Evolutionary conservation across 805 yeast species (phyloP).

Genomic region (Martiniozyma abietophila): DNA sequence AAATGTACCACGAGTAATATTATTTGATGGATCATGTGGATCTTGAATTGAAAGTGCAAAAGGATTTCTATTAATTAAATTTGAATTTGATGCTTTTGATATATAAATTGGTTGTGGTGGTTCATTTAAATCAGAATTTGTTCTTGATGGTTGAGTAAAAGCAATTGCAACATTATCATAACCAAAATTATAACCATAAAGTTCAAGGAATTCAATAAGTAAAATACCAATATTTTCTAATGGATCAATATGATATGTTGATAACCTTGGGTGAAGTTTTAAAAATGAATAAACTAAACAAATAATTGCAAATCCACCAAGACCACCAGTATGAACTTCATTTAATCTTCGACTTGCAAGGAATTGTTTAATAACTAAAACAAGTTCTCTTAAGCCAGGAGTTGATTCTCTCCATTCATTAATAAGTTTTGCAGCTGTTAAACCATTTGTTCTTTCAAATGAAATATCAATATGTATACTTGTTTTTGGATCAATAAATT

Average conservation of each 20-base stretch:
- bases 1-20: slow-evolving; percentile 77
- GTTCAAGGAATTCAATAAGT: slow-evolving; percentile 83
- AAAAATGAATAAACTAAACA: slow-evolving; percentile 76
- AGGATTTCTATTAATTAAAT: slow-evolving; percentile 38
- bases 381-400: slow-evolving; percentile 78
- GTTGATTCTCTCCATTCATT: slow-evolving; percentile 62
- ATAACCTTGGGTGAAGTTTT: slow-evolving; percentile 66
- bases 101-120: slow-evolving; percentile 41
- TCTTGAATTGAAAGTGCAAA: slow-evolving; percentile 76
- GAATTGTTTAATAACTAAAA: slow-evolving; percentile 76
- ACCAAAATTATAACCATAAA: slow-evolving; percentile 84
- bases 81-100: slow-evolving; percentile 35
- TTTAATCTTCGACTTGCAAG: slow-evolving; percentile 67
- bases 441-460: slow-evolving; percentile 76
- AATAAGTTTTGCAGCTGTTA: slow-evolving; percentile 73
- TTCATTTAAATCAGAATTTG: slow-evolving; percentile 33
- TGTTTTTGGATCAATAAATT: slow-evolving; percentile 67
- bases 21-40: slow-evolving; percentile 77
- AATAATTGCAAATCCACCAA: slow-evolving; percentile 91
- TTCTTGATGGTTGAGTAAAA: slow-evolving; percentile 30
- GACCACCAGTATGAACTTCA: slow-evolving; percentile 86
- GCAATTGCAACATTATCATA: slow-evolving; percentile 71
- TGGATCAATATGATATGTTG: slow-evolving; percentile 57
- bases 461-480: slow-evolving; percentile 80
- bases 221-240: slow-evolving; percentile 75